A percentile compares a stretch with the other conserved stretches of the same genome.
phyloP scores from a whole-genome alignment of 2,329 filamentous ascomycete genomes.

The Talaromyces piceae region DNA sequence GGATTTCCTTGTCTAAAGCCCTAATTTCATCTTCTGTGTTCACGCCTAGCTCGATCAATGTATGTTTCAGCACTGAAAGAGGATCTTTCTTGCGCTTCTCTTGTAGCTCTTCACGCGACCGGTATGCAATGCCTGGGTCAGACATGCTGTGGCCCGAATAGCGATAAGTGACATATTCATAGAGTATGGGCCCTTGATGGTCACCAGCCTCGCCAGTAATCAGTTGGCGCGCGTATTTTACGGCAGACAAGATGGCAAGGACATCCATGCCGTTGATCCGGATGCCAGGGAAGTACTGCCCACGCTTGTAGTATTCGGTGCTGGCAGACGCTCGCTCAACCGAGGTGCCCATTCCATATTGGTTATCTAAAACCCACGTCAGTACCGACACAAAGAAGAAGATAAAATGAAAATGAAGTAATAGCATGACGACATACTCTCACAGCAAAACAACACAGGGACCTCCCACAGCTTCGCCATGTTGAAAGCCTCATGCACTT shows the following conservation, averaged over 20 bases:
- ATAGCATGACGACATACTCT: too few species aligned
- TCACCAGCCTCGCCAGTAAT: conserved; percentile 60
- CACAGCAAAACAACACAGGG: conserved; percentile 84
- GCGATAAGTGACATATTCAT: conserved; percentile 94
- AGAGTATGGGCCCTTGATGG: conserved; percentile 67
- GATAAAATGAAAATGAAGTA: too few species aligned
- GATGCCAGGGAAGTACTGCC: conserved; percentile 92
- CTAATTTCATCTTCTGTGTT: conserved; percentile 85
- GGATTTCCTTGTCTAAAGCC: conserved; percentile 80
- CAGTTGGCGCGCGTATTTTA: conserved; percentile 77
- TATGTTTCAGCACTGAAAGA: conserved; percentile 88
- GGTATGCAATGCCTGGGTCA: conserved; percentile 92
- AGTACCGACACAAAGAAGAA: not conserved
- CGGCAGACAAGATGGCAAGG: conserved; percentile 85
- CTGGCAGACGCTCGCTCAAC: conserved; percentile 80
- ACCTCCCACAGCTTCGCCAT: conserved; percentile 98
- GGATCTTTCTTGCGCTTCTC: conserved; percentile 95
- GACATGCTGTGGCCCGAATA: conserved; percentile 98
- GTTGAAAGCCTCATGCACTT: conserved; percentile 97
- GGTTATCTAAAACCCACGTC: conserved; percentile 63
- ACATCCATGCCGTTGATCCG: conserved; percentile 99
- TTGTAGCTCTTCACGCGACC: conserved; percentile 93
- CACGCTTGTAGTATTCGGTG: conserved; percentile 98
- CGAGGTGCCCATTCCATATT: conserved; percentile 96
- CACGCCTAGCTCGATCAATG: conserved; percentile 84